phyloP scores from a whole-genome alignment of 257 asterid species.

The Solanum gracilifrons region DNA sequence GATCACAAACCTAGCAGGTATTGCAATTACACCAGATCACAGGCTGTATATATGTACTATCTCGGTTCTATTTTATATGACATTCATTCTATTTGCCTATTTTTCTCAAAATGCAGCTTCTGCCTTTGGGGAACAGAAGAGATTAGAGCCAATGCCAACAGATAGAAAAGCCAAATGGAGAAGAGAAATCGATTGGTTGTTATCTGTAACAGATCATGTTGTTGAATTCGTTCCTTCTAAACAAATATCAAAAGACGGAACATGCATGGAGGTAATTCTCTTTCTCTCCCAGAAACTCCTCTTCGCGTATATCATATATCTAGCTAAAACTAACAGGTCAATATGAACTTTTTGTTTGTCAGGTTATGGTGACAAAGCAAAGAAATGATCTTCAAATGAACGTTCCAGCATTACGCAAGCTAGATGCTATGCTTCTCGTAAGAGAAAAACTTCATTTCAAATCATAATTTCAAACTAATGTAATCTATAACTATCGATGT shows the following conservation, averaged over 20 bases:
- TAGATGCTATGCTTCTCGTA: slow-evolving; percentile 82
- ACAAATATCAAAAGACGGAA: slow-evolving; percentile 67
- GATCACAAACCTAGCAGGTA: slow-evolving; percentile 88
- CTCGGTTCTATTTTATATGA: background rate
- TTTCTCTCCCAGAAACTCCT: background rate
- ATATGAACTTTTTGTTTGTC: background rate
- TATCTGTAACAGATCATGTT: slow-evolving; percentile 82
- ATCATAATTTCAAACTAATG: too few species aligned
- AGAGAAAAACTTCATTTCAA: slow-evolving; percentile 6
- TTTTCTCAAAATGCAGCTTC: slow-evolving; percentile 47
- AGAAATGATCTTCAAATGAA: slow-evolving; percentile 73
- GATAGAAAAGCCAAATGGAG: slow-evolving; percentile 72
- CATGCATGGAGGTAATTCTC: slow-evolving; percentile 52
- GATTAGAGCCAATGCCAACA: slow-evolving; percentile 81
- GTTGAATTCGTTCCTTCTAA: slow-evolving; percentile 83
- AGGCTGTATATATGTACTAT: background rate
- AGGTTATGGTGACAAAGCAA: slow-evolving; percentile 77
- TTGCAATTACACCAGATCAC: background rate
- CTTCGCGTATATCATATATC: background rate
- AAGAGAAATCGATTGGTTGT: slow-evolving; percentile 84
- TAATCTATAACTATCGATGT: background rate
- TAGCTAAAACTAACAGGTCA: background rate
- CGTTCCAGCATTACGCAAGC: slow-evolving; percentile 74
- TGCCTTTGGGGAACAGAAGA: slow-evolving; percentile 78
- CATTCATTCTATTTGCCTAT: background rate